Evolutionary conservation across 495 filamentous ascomycete genomes (phyloP), one percentile per base, ranked within the genome.

Genomic region (Podospora appendiculata): DNA sequence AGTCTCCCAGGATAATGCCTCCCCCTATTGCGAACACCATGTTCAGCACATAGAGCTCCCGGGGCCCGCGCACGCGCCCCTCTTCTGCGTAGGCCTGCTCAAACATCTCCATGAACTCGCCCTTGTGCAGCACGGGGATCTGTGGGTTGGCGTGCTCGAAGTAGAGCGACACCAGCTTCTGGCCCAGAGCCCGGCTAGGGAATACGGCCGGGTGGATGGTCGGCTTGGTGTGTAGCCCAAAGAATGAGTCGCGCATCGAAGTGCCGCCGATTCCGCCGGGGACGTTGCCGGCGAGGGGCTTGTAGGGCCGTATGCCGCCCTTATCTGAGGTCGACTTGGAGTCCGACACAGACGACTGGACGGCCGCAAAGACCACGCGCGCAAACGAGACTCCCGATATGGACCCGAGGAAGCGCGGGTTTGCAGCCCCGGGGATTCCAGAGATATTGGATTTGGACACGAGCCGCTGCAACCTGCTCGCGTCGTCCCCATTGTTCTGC

Each of bases 1-100:
- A 60, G 47, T 67, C 85, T 47, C 85, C 87, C 57, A 95, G 81
- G 55, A 95, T 94, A 57, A 96, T 95, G 0, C 90, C 92, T 11
- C 89, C 87, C 8, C 92, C 92, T 55, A 96, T 96, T 6, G 92
- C 92, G 71, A 92, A 97, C n/a, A 96, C 92, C 66, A 97, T 96
- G 66, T 96, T 95, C 45, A 96, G 77, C 67, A 90, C 81, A 63
- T 96, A 97, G 12, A 90, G 80, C 67, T 95, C 90, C 47, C 88
- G 80, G 8, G 91, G 82, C 16, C 86, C 88, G 32, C 89, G 80
- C 50, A 80, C 79, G 51, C 82, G 81, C 48, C 80, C 81, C 35
- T 85, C 81, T 8, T 81, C 71, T 3, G 76, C 72, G 65, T 93
- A 97, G 0, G 88, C 88, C 41, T 79, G 76, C 35, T 94, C 83